A percentile compares a stretch with the other conserved stretches of the same genome.
phyloP scores from a whole-genome alignment of 1,284 basidiomycete species.

The Leccinum cinnamomeum region DNA sequence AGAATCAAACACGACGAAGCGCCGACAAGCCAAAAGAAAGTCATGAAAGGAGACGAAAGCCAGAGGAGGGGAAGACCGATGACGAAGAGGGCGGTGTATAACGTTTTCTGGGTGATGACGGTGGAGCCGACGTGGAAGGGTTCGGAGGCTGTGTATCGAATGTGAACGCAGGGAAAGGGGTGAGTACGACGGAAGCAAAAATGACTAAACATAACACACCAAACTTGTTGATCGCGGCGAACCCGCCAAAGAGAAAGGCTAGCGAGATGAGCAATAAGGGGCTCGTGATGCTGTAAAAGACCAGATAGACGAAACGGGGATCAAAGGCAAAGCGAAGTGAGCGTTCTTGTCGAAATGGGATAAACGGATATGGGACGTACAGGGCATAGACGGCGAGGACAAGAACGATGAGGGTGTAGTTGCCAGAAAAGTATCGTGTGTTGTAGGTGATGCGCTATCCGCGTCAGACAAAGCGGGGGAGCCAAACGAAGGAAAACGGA shows the following conservation, averaged over 20 bases:
- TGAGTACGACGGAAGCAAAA: constrained; percentile 2
- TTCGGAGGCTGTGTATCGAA: constrained; percentile 58
- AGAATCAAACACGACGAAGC: constrained; percentile 76
- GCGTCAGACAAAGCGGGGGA: background rate
- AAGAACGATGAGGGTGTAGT: constrained; percentile 85
- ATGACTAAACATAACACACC: constrained; percentile 52
- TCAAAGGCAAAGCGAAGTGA: background rate
- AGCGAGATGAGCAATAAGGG: constrained; percentile 81
- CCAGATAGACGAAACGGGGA: background rate
- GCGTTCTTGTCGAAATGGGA: background rate
- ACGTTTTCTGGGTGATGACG: constrained; percentile 77
- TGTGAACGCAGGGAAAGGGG: constrained; percentile 1
- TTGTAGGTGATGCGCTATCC: constrained; percentile 88
- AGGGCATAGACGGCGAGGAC: constrained; percentile 88
- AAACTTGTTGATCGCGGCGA: constrained; percentile 86
- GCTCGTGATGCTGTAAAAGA: constrained; percentile 62
- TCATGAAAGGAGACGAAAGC: constrained; percentile 64
- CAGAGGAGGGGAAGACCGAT: constrained; percentile 74
- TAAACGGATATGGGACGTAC: constrained; percentile 45
- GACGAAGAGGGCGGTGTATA: constrained; percentile 80
- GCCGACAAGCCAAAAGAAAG: constrained; percentile 80
- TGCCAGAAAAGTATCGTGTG: constrained; percentile 91
- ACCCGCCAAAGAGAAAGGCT: constrained; percentile 89
- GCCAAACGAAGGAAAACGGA: background rate
- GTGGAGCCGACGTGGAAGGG: constrained; percentile 77